These are phyloP conservation scores for Exophiala sp. DNA, from an alignment of 2,329 filamentous ascomycete species.

Conservation along the genomic window DNA sequence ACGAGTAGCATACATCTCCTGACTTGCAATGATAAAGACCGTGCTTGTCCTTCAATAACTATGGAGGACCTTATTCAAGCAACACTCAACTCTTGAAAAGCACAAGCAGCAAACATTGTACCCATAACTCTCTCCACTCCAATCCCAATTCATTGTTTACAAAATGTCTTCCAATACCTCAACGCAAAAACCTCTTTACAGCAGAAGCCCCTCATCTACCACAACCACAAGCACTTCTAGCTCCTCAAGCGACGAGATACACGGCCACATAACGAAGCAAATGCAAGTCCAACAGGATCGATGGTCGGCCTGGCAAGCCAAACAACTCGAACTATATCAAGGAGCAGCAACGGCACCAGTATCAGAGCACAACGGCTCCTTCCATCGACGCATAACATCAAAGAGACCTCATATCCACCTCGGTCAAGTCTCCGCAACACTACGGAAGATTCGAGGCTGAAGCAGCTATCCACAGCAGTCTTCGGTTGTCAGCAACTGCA, in stretches of 20 bases:
- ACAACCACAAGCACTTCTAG: slow-evolving; percentile 16
- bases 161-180: not conserved
- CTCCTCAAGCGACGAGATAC: slow-evolving; percentile 14
- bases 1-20: no score
- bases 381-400: slow-evolving; percentile 12
- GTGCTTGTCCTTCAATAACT: no score
- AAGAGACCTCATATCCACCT: slow-evolving; percentile 21
- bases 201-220: slow-evolving; percentile 11
- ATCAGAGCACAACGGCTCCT: not conserved
- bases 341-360: slow-evolving; percentile 7
- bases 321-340: slow-evolving; percentile 18
- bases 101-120: no score
- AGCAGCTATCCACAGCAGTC: not conserved
- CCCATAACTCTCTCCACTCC: no score
- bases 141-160: no score
- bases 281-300: slow-evolving; percentile 20
- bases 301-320: slow-evolving; percentile 20
- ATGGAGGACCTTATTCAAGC: no score
- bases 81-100: no score
- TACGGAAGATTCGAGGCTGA: slow-evolving; percentile 20
- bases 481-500: no score
- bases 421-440: slow-evolving; percentile 13
- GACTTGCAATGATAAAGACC: no score
- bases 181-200: not conserved
- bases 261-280: slow-evolving; percentile 21